Percentiles rank a stretch among this genome's conserved stretches.
Evolutionary conservation across 805 yeast species (phyloP).

Genomic region (Clavispora carvajalis): DNA sequence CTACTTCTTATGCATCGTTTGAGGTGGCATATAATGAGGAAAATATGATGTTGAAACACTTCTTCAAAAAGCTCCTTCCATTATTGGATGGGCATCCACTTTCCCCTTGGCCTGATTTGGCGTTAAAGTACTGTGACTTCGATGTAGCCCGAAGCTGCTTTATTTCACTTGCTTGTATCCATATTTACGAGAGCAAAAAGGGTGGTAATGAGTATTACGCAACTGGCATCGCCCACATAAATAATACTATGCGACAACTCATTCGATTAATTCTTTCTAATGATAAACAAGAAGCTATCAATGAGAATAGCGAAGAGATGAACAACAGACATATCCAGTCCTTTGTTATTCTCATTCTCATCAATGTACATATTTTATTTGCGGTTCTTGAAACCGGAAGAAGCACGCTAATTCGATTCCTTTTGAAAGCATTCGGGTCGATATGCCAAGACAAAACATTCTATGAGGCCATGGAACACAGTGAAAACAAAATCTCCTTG

Average conservation of each 20-base stretch:
- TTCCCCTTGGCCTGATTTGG: slow-evolving; percentile 58
- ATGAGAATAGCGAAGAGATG: slow-evolving; percentile 4
- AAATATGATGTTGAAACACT: slow-evolving; percentile 50
- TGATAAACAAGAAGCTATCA: slow-evolving; percentile 1
- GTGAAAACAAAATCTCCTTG: slow-evolving; percentile 45
- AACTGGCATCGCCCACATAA: slow-evolving; percentile 50
- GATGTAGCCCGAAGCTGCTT: slow-evolving; percentile 56
- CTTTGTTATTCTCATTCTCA: slow-evolving; percentile 43
- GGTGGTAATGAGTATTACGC: slow-evolving; percentile 49
- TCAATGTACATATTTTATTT: slow-evolving; percentile 51
- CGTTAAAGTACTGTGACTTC: slow-evolving; percentile 51
- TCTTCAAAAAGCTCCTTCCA: slow-evolving; percentile 49
- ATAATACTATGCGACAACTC: slow-evolving; percentile 51
- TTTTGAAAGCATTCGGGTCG: slow-evolving; percentile 45
- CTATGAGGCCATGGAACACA: slow-evolving; percentile 38
- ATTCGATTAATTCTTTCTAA: slow-evolving; percentile 35
- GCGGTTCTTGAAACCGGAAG: slow-evolving; percentile 52
- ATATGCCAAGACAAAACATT: slow-evolving; percentile 41
- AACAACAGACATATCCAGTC: slow-evolving; percentile 13
- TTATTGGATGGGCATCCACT: slow-evolving; percentile 55
- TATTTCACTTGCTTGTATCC: slow-evolving; percentile 51
- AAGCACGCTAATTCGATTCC: slow-evolving; percentile 45
- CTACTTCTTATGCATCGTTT: slow-evolving; percentile 6
- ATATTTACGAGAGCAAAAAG: slow-evolving; percentile 46
- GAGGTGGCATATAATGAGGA: slow-evolving; percentile 42